Conservation (phyloP, 441 rosid species). For the Brassica balearica region DNA sequence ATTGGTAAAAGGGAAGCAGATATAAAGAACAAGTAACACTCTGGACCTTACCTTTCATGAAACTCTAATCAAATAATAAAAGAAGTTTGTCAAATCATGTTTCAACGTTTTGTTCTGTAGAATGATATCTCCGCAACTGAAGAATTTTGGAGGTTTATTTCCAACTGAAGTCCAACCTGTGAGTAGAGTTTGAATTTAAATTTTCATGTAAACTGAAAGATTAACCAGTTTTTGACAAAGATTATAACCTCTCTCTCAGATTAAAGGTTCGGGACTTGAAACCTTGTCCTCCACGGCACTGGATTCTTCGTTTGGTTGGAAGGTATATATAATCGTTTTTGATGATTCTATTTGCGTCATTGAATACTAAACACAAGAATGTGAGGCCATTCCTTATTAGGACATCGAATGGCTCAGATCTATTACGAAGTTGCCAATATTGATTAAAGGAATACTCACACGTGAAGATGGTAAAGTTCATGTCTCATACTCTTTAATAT, state of each 20-base stretch:
- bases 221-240: conserved; percentile 10
- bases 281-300: conserved; percentile 50
- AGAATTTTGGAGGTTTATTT: conserved; percentile 73
- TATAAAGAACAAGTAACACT: conserved; percentile 77
- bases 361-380: not conserved
- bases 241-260: conserved; percentile 47
- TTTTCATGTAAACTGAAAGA: conserved; percentile 10
- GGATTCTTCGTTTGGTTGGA: conserved; percentile 80
- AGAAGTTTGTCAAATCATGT: not conserved
- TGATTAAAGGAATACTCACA: conserved; percentile 83
- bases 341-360: not conserved
- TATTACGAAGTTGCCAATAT: conserved; percentile 72
- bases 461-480: conserved; percentile 69
- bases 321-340: conserved; percentile 50
- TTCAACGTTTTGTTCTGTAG: conserved; percentile 47
- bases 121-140: conserved; percentile 67
- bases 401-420: conserved; percentile 82
- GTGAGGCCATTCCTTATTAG: conserved; percentile 42
- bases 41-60: no score
- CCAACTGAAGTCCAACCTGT: conserved; percentile 57
- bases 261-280: conserved; percentile 66
- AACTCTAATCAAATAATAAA: not conserved
- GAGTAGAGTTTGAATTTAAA: conserved; percentile 43
- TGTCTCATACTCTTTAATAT: conserved; percentile 27
- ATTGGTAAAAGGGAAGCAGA: conserved; percentile 88